Evolutionary conservation across 2,329 filamentous ascomycete genomes (phyloP), one percentile per base, ranked within the genome.

Genomic region (Polychaeton citri): DNA sequence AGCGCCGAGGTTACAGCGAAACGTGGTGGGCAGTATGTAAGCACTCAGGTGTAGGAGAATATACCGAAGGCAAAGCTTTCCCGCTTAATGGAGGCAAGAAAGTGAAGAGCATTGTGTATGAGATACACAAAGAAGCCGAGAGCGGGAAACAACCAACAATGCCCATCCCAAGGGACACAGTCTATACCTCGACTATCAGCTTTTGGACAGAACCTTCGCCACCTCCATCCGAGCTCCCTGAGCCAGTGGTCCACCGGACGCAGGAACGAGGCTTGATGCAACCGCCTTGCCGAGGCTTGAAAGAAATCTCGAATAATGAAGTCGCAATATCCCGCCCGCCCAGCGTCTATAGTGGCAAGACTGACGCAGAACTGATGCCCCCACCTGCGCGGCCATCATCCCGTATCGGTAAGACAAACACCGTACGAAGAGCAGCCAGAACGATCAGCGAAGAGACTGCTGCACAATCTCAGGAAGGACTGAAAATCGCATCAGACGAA

Each of bases 21-120:
- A 63, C 64, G 8, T 69, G 66, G 66, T 66, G 53, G 48, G 51
- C 54, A 10, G 41, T 68, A n/a, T 69, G 66, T 54, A 66, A 65
- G 43, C 53, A 63, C 31, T 67, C 65, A 15, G 64, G 64, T 10
- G 66, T 69, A 12, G 66, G 66, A 20, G 63, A 68, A 44, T 63
- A 61, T 38, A 58, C 60, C 26, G 53, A 59, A 19, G 64, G 64
- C 30, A 64, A 62, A 33, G 49, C 52, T 6, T 69, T 69, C 40
- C 59, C 62, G 8, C 55, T 66, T 10, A 62, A 62, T 35, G 63
- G 63, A 16, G 63, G 63, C 33, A 60, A 61, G 43, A 59, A 60
- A 35, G 61, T 68, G 40, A 61, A 63, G 42, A 67, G 64, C 20
- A 62, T 69, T 5, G 64, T 67, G 13, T 55, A 62, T 34, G 66